phyloP scores from a whole-genome alignment of 2,329 filamentous ascomycete species.

The Aspergillus piperis region DNA sequence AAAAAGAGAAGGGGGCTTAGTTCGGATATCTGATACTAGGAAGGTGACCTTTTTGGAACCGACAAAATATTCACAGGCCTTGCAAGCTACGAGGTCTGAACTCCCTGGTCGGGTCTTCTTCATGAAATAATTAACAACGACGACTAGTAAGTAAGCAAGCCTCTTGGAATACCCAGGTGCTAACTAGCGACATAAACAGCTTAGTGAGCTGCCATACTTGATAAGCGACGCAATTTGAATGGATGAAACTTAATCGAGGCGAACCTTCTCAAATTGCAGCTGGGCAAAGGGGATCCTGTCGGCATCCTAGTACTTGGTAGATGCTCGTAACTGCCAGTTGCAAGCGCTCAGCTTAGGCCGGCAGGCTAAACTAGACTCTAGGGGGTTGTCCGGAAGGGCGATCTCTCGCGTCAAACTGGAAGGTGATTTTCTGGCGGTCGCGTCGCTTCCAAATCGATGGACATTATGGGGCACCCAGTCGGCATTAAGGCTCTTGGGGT shows the following conservation, averaged over 20 bases:
- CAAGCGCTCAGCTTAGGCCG: background rate
- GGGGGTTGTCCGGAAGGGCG: background rate
- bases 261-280: constrained; percentile 1
- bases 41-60: background rate
- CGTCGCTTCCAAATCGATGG: constrained; percentile 3
- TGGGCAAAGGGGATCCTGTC: background rate
- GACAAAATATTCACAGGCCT: background rate
- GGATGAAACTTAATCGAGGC: constrained; percentile 1
- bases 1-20: background rate
- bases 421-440: background rate
- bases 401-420: background rate
- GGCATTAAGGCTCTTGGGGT: background rate
- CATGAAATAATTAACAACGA: background rate
- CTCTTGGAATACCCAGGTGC: no score
- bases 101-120: background rate
- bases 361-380: background rate
- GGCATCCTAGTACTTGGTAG: background rate
- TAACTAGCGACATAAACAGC: constrained; percentile 1
- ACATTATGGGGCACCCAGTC: background rate
- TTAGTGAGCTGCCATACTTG: constrained; percentile 10
- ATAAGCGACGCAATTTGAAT: constrained; percentile 9
- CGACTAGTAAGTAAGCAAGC: background rate
- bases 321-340: background rate
- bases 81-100: background rate
- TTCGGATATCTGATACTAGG: background rate